A percentile compares a stretch with the other conserved stretches of the same genome.
These are phyloP conservation scores for Thelephora ganbajun DNA, from an alignment of 768 basidiomycete genomes.

Conservation along the genomic window DNA sequence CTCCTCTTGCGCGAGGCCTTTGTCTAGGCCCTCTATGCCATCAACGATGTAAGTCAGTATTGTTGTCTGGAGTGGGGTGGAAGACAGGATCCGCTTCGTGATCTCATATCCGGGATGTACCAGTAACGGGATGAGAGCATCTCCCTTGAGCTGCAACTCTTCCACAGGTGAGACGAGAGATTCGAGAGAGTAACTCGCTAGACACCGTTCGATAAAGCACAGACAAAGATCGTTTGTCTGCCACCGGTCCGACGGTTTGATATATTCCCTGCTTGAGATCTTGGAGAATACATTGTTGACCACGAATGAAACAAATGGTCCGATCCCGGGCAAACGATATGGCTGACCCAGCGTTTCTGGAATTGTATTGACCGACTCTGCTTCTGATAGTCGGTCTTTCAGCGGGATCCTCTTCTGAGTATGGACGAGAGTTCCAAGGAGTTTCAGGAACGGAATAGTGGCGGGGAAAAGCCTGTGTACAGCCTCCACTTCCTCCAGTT, in stretches of 20 bases:
- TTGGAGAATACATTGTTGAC: slow-evolving; percentile 81
- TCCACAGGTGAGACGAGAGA: slow-evolving; percentile 46
- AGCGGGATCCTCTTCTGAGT: slow-evolving; percentile 61
- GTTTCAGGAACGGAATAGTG: slow-evolving; percentile 75
- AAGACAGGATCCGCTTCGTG: slow-evolving; percentile 64
- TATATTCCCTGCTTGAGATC: slow-evolving; percentile 62
- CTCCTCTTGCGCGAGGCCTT: slow-evolving; percentile 52
- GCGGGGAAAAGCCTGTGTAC: slow-evolving; percentile 70
- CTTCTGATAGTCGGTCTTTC: slow-evolving; percentile 42
- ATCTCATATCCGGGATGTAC: slow-evolving; percentile 83
- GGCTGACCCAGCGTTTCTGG: slow-evolving; percentile 72
- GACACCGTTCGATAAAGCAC: slow-evolving; percentile 70
- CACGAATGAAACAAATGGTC: slow-evolving; percentile 75
- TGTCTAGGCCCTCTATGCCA: slow-evolving; percentile 65
- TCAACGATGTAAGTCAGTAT: slow-evolving; percentile 74
- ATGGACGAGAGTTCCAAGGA: slow-evolving; percentile 75
- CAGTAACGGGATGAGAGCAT: slow-evolving; percentile 40
- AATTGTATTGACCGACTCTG: slow-evolving; percentile 55
- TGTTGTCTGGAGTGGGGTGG: slow-evolving; percentile 54
- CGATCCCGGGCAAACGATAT: slow-evolving; percentile 67
- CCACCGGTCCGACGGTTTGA: slow-evolving; percentile 69
- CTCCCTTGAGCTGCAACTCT: slow-evolving; percentile 34
- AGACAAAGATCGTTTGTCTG: slow-evolving; percentile 74
- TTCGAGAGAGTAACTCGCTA: slow-evolving; percentile 74
- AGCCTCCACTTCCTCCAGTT: slow-evolving; percentile 80